Evolutionary conservation across 257 asterid genomes (phyloP).

Genomic region (Datura wrightii): DNA sequence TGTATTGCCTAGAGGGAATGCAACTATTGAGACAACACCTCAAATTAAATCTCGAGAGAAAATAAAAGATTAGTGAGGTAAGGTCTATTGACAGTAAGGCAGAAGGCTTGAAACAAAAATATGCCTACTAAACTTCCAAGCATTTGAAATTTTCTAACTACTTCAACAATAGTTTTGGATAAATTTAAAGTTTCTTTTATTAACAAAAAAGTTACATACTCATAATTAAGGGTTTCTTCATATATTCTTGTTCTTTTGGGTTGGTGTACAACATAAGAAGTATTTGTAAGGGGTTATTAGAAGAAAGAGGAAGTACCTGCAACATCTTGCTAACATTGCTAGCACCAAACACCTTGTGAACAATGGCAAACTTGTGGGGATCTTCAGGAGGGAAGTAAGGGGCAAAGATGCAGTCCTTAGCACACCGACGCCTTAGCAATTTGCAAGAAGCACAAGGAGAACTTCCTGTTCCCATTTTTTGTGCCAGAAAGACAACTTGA

Average conservation of each 20-base stretch:
- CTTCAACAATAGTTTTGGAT: neutral
- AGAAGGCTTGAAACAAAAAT: neutral
- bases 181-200: neutral
- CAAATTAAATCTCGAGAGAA: no score
- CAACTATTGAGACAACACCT: no score
- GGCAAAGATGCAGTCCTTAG: slow-evolving; percentile 90
- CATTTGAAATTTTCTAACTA: neutral
- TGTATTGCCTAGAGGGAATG: no score
- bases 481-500: slow-evolving; percentile 14
- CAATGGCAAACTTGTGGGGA: slow-evolving; percentile 96
- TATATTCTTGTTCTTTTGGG: neutral
- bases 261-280: neutral
- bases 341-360: slow-evolving; percentile 94
- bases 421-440: slow-evolving; percentile 78
- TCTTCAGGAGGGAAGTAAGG: slow-evolving; percentile 95
- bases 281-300: neutral
- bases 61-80: no score
- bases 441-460: slow-evolving; percentile 97
- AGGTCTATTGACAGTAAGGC: no score
- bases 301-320: slow-evolving; percentile 57
- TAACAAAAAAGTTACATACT: neutral
- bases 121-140: neutral
- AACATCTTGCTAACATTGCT: slow-evolving; percentile 95
- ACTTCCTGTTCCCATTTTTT: slow-evolving; percentile 65
- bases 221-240: neutral